Evolutionary conservation across 2,329 filamentous ascomycete species (phyloP), one percentile per base, ranked within the genome.

Genomic region (Blastomyces parvus): DNA sequence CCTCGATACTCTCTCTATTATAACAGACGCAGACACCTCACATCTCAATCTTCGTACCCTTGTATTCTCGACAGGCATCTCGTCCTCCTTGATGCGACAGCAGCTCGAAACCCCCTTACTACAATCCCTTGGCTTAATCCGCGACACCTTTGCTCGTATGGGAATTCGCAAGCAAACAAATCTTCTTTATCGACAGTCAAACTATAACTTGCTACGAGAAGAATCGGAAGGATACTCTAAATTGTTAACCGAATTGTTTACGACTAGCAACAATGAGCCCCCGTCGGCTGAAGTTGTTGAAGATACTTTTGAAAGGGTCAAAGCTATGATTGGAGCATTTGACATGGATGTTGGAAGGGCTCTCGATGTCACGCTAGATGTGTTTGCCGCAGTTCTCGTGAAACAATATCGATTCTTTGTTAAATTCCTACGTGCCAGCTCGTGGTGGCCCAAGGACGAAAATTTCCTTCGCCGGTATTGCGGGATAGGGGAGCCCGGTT

Each of bases 221-320:
- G 94, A 99, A 76, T 91, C 91, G 0, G 94, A 99, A 77, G 94
- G 95, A 50, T 99, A 96, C 73, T 92, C 94, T 0, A 99, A 99
- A 75, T 84, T 99, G 57, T 86, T 96, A 65, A 97, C 93, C 0
- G 94, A 99, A 74, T 86, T 97, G 40, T 99, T 97, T 76, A 93
- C 91, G 8, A 95, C 89, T 0, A 90, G 89, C 70, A 87, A 87
- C 69, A 86, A 84, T 65, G 86, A 88, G 62, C 86, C 86, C 27
- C 88, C 88, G n/a, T 86, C 86, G 1, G 85, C 85, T 61, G 88
- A 91, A 66, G 83, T 89, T 44, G 90, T 93, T 1, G 86, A 89
- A 69, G 88, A 91, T 70, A 91, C 91, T 0, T 97, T 96, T 70
- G 90, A 97, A 73, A 87, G 88, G 67, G 88, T 99, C 66, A 97